Evolutionary conservation across 2,329 filamentous ascomycete species (phyloP), one percentile per base, ranked within the genome.

Genomic region (Neofusicoccum laricinum): DNA sequence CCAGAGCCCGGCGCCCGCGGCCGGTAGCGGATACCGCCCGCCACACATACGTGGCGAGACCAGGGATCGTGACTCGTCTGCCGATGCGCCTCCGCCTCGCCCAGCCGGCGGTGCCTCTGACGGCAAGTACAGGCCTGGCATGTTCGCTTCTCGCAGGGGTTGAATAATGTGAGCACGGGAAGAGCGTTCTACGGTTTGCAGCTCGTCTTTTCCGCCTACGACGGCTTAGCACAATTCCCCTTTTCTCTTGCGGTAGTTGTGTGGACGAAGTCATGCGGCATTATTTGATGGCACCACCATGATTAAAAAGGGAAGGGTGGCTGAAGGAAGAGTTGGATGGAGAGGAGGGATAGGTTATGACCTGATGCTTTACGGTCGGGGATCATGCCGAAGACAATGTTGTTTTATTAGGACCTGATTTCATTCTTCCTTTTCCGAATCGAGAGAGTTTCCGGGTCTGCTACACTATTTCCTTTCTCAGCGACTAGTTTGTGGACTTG

Each of bases 51-150:
- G 64, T 50, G 64, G 67, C 17, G 69, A 64, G n/a, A 55, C 40
- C 38, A 17, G 55, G n/a, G 63, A 66, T 6, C 41, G 67, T 12
- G 65, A 66, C 36, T 49, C 57, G 7, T 65, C 58, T 17, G 48
- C 57, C 15, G 65, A 46, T 25, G 50, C 57, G 12, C 64, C 66
- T 5, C 64, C 65, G 8, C 48, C 61, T 17, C 41, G 50, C n/a
- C 30, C 53, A 2, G 32, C 66, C 15, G 46, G 45, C 34, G 36
- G 43, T n/a, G 30, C 71, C 7, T 71, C 70, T 61, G 75, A 73
- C 67, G 77, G 76, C 45, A 78, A 75, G 70, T 79, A 79, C 66
- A 73, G 76, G 68, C 77, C 77, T 30, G 77, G 76, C 66, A 71
- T 71, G 55, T 78, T 78, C 65, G 71, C 36, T 4, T 6, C 30